phyloP scores from a whole-genome alignment of 768 basidiomycete genomes.

The Boletus rubescentipes region DNA sequence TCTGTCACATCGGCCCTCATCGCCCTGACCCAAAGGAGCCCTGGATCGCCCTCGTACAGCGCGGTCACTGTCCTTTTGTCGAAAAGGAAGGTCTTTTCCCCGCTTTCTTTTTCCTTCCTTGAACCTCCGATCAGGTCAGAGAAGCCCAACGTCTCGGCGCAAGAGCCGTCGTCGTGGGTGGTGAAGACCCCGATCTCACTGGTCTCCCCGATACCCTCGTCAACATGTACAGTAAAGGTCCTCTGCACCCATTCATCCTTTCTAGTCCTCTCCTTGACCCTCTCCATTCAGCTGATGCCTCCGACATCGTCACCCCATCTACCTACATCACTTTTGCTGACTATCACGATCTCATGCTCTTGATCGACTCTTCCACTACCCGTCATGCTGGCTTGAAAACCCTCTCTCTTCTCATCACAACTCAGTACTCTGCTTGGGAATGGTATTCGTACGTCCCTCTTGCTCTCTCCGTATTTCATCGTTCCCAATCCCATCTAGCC shows the following conservation, averaged over 20 bases:
- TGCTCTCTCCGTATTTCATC: conserved; percentile 5
- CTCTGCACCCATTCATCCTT: conserved; percentile 35
- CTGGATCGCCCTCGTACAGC: conserved; percentile 90
- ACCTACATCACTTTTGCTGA: conserved; percentile 88
- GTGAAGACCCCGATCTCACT: conserved; percentile 61
- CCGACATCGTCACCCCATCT: conserved; percentile 79
- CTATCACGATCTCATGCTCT: conserved; percentile 64
- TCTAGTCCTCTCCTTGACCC: conserved; percentile 2
- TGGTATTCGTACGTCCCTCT: conserved; percentile 75
- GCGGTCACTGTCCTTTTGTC: conserved; percentile 89
- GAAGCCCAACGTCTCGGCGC: conserved; percentile 75
- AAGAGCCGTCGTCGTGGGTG: conserved; percentile 89
- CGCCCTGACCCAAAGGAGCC: conserved; percentile 62
- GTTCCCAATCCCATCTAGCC: conserved; percentile 41
- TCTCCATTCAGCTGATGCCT: conserved; percentile 64
- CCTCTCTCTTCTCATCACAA: conserved; percentile 72
- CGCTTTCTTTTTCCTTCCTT: neutral
- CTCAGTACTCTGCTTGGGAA: conserved; percentile 83
- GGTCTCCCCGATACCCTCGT: conserved; percentile 76
- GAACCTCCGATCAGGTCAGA: conserved; percentile 35
- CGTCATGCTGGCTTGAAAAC: conserved; percentile 77
- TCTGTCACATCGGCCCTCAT: conserved; percentile 57
- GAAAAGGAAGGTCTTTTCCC: conserved; percentile 61
- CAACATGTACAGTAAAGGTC: conserved; percentile 93
- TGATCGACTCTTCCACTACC: conserved; percentile 74